Conservation (phyloP, 164 flowering plant genomes). For the Nymphaea colorata region DNA sequence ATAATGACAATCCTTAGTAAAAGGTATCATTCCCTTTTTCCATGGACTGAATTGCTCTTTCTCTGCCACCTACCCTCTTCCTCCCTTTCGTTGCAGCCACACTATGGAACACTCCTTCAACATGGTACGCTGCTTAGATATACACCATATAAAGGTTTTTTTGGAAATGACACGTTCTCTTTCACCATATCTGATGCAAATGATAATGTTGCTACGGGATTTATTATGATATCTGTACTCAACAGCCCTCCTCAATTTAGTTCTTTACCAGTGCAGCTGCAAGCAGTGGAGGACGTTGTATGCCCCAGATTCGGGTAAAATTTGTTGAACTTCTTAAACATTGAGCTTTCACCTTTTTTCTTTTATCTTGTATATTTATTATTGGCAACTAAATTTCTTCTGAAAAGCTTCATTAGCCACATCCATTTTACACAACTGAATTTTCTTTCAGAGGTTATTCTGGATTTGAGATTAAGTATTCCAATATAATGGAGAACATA, state of each 20-base stretch:
- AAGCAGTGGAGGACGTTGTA: conserved; percentile 64
- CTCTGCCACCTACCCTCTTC: too few species aligned
- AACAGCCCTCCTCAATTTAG: conserved; percentile 70
- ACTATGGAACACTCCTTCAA: conserved; percentile 64
- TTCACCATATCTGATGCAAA: conserved; percentile 62
- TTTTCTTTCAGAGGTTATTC: conserved; percentile 57
- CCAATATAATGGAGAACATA: conserved; percentile 64
- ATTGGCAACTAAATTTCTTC: too few species aligned
- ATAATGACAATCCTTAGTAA: too few species aligned
- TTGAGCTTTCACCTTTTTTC: too few species aligned
- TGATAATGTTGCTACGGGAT: conserved; percentile 48
- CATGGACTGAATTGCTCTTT: too few species aligned
- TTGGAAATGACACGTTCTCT: conserved; percentile 63
- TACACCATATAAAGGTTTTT: conserved; percentile 65
- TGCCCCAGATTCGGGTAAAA: conserved; percentile 70
- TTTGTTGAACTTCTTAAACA: not conserved
- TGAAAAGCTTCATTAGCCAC: too few species aligned
- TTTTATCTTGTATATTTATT: too few species aligned
- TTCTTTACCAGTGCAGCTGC: conserved; percentile 49
- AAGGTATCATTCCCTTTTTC: too few species aligned
- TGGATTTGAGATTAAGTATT: conserved; percentile 62
- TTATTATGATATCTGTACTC: conserved; percentile 45
- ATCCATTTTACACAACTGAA: too few species aligned
- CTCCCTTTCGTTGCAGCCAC: conserved; percentile 38
- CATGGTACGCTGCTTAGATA: conserved; percentile 51